Evolutionary conservation across 129 eudicot genomes (phyloP), one percentile per base, ranked within the genome.

Genomic region (Lonicera japonica): DNA sequence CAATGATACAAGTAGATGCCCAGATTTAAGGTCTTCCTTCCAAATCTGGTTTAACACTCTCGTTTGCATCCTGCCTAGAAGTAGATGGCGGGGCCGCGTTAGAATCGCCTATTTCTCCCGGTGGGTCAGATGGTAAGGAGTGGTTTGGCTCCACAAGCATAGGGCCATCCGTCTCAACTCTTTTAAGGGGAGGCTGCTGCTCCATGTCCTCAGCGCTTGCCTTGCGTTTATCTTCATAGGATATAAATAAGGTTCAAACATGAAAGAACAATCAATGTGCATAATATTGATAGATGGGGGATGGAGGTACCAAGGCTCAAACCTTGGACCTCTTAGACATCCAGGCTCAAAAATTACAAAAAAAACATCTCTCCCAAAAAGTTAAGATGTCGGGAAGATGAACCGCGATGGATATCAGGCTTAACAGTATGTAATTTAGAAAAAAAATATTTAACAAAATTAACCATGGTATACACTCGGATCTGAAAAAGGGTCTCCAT

Each of bases 1-100:
- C 57, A 82, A 34, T 13, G 81, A 73, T 2, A 53, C 66, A 75
- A 79, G 63, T 64, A 79, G 64, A 25, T 66, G 86, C 41, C 89
- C 95, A 64, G 95, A 82, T 41, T 74, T 77, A 56, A 86, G 21
- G 46, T 82, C 95, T 22, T 86, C 95, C 74, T 82, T 86, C 89
- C 95, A 86, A 25, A 75, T 73, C 70, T 86, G 95, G 56, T 86
- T 74, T 17, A 82, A 70, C 60, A 74, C 25, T 46, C 19, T 72
- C 70, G 53, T 40, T 64, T 50, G 60, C 5, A 25, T 12, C 63
- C 67, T 70, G 70, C 51, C 56, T 54, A 47, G 64, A 54, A 23
- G 64, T 34, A 25, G 80, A 46, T 21, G 77, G 52, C 1, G 69
- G 67, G 40, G 70, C 81, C 13, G 75, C 66, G 15, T 72, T 80